phyloP scores from a whole-genome alignment of 768 basidiomycete genomes.

The Hypholoma sublateritium region DNA sequence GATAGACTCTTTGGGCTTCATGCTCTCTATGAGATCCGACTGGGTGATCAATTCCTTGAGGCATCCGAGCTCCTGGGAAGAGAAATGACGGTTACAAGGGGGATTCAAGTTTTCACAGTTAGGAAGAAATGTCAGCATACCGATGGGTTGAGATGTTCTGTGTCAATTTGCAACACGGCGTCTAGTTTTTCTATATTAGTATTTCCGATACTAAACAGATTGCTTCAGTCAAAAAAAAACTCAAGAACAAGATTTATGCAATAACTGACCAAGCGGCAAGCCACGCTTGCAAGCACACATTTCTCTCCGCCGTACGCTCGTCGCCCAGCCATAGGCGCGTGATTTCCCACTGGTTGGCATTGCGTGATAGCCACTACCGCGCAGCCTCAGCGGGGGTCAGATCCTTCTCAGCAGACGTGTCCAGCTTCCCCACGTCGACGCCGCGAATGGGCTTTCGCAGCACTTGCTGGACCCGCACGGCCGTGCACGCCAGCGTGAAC shows the following conservation, averaged over 20 bases:
- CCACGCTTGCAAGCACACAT: conserved; percentile 39
- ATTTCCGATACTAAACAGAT: conserved; percentile 24
- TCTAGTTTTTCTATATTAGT: conserved; percentile 2
- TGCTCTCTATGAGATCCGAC: conserved; percentile 29
- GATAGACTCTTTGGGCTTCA: conserved; percentile 28
- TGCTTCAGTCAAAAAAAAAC: neutral
- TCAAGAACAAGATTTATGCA: neutral
- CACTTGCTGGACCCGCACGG: conserved; percentile 28
- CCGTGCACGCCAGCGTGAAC: conserved; percentile 36
- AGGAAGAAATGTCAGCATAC: conserved; percentile 14
- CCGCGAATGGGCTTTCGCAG: conserved; percentile 28
- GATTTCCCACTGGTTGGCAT: conserved; percentile 16
- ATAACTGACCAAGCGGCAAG: conserved; percentile 32
- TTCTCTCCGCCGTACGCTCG: conserved; percentile 12
- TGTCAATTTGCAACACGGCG: conserved; percentile 18
- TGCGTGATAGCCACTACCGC: conserved; percentile 10
- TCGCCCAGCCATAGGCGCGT: conserved; percentile 30
- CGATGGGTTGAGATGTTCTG: conserved; percentile 13
- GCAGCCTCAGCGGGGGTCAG: conserved; percentile 27
- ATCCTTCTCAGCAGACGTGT: conserved; percentile 18
- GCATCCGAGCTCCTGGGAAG: conserved; percentile 28
- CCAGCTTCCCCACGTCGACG: conserved; percentile 34
- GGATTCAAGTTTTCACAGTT: neutral
- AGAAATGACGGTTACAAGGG: neutral
- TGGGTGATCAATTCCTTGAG: conserved; percentile 31